phyloP scores from a whole-genome alignment of 345 rosid genomes.

The Dimocarpus longan region DNA sequence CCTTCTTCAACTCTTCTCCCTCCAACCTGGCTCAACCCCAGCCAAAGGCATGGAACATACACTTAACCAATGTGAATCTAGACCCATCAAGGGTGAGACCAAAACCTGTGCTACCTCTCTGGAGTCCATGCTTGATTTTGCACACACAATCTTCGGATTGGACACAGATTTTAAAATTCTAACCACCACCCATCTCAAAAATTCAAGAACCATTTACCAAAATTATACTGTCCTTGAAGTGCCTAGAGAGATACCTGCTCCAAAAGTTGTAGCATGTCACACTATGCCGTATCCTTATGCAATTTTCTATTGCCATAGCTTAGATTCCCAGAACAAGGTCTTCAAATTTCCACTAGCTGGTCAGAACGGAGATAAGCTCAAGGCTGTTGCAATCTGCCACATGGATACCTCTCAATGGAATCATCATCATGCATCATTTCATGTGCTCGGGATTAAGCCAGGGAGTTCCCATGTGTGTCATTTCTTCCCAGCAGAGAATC shows the following conservation, averaged over 20 bases:
- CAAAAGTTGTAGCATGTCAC: conserved; percentile 46
- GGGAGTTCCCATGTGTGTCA: conserved; percentile 46
- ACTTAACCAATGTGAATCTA: conserved; percentile 32
- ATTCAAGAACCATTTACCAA: conserved; percentile 21
- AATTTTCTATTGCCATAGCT: conserved; percentile 48
- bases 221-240: conserved; percentile 35
- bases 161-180: conserved; percentile 16
- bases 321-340: conserved; percentile 29
- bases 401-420: conserved; percentile 54
- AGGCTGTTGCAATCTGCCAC: conserved; percentile 50
- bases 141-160: conserved; percentile 26
- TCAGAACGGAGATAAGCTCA: conserved; percentile 42
- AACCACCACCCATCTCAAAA: conserved; percentile 28
- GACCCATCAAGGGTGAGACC: conserved; percentile 44
- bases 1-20: conserved; percentile 43
- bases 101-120: conserved; percentile 49
- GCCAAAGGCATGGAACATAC: conserved; percentile 48
- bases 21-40: conserved; percentile 32
- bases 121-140: conserved; percentile 53
- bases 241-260: conserved; percentile 33
- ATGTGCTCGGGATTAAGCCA: conserved; percentile 33
- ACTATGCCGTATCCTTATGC: conserved; percentile 41
- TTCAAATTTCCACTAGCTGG: conserved; percentile 37
- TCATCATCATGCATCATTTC: conserved; percentile 38
- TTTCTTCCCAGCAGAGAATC: conserved; percentile 43